phyloP scores from a whole-genome alignment of 2,329 filamentous ascomycete species.

The Pseudogymnoascus pannorum region DNA sequence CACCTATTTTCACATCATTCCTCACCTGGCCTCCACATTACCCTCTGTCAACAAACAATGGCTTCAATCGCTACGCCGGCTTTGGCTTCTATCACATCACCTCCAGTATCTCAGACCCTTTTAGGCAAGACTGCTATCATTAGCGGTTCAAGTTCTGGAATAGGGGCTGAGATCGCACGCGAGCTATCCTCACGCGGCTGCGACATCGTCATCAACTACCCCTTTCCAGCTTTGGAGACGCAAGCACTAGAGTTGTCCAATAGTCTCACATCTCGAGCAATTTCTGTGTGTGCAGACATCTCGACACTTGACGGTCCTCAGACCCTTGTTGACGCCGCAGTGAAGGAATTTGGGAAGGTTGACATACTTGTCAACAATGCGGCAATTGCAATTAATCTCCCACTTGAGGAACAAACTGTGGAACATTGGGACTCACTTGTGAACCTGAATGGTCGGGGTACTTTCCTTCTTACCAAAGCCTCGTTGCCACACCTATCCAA shows the following conservation, averaged over 20 bases:
- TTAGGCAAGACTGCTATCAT: conserved; percentile 50
- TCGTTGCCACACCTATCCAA: conserved; percentile 33
- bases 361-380: conserved; percentile 42
- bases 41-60: neutral
- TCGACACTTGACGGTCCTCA: conserved; percentile 32
- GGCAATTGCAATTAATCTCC: conserved; percentile 33
- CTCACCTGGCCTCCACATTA: neutral
- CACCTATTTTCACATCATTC: neutral
- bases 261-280: conserved; percentile 25
- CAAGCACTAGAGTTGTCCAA: conserved; percentile 28
- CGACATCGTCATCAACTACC: conserved; percentile 43
- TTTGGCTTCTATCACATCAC: neutral
- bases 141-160: conserved; percentile 37
- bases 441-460: conserved; percentile 36
- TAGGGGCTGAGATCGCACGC: conserved; percentile 38
- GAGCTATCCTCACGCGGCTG: conserved; percentile 40
- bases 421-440: conserved; percentile 34
- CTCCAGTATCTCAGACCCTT: conserved; percentile 31
- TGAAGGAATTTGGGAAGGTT: conserved; percentile 31
- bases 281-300: conserved; percentile 38
- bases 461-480: conserved; percentile 36
- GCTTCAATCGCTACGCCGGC: neutral
- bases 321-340: conserved; percentile 31
- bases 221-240: conserved; percentile 25
- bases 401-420: conserved; percentile 33